A percentile compares a stretch with the other conserved stretches of the same genome.
Conservation (phyloP, 2,329 filamentous ascomycete genomes). For the Penicillium freii region DNA sequence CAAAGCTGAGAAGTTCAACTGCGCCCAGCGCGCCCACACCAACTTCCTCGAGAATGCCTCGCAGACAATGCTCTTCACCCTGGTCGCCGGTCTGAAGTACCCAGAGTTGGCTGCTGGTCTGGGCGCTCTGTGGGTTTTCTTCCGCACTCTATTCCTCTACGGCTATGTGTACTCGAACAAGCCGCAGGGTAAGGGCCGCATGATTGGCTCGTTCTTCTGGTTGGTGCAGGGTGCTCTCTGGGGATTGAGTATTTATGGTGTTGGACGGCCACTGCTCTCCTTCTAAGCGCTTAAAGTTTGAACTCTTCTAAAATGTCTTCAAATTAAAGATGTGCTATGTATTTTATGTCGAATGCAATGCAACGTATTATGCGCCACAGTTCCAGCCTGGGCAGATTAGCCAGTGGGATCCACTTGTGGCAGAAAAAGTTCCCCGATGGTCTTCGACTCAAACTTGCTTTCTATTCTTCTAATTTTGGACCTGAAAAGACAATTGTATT, state of each 20-base stretch:
- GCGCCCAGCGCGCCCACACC: conserved; percentile 56
- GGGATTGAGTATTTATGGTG: conserved; percentile 40
- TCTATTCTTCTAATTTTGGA: neutral
- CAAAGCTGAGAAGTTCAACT: conserved; percentile 50
- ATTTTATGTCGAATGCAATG: neutral
- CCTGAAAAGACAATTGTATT: neutral
- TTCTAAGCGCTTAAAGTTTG: conserved; percentile 10
- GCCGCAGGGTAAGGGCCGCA: conserved; percentile 40
- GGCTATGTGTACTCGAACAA: conserved; percentile 46
- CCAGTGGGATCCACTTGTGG: conserved; percentile 17
- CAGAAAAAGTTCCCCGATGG: conserved; percentile 22
- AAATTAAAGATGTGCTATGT: neutral
- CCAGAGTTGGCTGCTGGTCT: conserved; percentile 49
- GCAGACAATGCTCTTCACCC: conserved; percentile 50
- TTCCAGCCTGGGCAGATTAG: neutral
- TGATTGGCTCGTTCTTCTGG: conserved; percentile 39
- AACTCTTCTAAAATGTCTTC: too few species aligned
- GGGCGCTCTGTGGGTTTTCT: conserved; percentile 52
- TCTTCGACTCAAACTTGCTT: neutral
- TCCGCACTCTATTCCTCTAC: conserved; percentile 50
- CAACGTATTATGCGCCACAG: neutral
- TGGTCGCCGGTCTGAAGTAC: conserved; percentile 56
- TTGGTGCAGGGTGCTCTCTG: conserved; percentile 42
- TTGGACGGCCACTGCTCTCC: conserved; percentile 31
- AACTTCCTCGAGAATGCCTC: conserved; percentile 61